These are phyloP conservation scores for Haematococcus sp. DNA, from an alignment of 139 green algal genomes.

Conservation along the genomic window DNA sequence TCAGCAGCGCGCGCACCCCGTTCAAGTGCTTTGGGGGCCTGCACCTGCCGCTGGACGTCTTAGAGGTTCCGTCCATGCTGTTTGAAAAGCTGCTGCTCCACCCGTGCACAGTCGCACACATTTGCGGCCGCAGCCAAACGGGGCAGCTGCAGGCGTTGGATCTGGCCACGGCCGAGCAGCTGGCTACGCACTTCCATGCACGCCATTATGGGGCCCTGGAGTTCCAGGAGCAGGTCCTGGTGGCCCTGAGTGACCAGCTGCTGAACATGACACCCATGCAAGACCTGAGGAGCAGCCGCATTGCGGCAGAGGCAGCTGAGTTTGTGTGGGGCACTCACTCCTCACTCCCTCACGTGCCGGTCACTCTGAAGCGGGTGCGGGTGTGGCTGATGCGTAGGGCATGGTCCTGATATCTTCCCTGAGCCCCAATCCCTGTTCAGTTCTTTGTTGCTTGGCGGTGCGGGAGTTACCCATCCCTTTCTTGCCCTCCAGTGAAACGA, in stretches of 20 bases:
- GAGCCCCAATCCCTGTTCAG: too few species aligned
- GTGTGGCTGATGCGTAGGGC: too few species aligned
- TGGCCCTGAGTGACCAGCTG: not conserved
- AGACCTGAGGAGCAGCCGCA: not conserved
- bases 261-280: not conserved
- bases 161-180: not conserved
- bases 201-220: constrained; percentile 3
- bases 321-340: not conserved
- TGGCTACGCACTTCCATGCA: constrained; percentile 1
- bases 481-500: too few species aligned
- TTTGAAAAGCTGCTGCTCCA: constrained; percentile 1
- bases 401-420: too few species aligned
- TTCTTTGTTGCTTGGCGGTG: too few species aligned
- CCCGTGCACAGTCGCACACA: not conserved
- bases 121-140: too few species aligned
- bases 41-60: constrained; percentile 17
- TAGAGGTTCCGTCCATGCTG: constrained; percentile 21
- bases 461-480: too few species aligned
- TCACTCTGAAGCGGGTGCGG: not conserved
- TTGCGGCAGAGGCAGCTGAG: not conserved
- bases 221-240: constrained; percentile 20
- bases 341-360: not conserved
- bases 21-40: constrained; percentile 20
- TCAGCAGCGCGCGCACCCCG: not conserved
- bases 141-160: too few species aligned